Evolutionary conservation across 768 basidiomycete genomes (phyloP).

Genomic region (Lactarius sp.): DNA sequence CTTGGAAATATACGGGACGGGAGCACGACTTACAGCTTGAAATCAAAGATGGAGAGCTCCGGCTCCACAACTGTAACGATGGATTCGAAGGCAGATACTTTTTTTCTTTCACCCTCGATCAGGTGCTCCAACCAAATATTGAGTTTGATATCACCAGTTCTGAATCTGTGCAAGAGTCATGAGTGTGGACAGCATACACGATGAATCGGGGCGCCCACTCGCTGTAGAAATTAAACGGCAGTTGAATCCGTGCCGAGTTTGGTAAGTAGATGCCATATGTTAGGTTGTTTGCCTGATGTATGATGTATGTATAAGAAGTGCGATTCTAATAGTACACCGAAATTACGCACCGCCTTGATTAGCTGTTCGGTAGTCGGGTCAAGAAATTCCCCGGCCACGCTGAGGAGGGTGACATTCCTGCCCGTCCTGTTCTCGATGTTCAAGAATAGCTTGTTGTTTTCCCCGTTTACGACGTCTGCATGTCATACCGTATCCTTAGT

Average conservation of each 20-base stretch:
- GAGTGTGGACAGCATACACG: conserved; percentile 3
- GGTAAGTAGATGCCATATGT: conserved; percentile 50
- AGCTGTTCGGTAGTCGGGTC: conserved; percentile 57
- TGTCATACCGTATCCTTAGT: background rate
- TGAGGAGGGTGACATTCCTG: conserved; percentile 62
- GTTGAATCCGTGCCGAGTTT: conserved; percentile 51
- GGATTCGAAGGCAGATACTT: conserved; percentile 67
- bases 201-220: conserved; percentile 51
- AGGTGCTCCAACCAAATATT: conserved; percentile 73
- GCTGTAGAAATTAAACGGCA: conserved; percentile 75
- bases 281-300: conserved; percentile 50
- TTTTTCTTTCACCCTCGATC: conserved; percentile 51
- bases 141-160: conserved; percentile 42
- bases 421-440: conserved; percentile 72
- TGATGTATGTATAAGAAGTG: conserved; percentile 29
- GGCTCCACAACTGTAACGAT: conserved; percentile 79
- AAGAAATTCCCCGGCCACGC: conserved; percentile 62
- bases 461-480: conserved; percentile 80
- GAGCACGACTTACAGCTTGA: conserved; percentile 60
- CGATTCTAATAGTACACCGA: background rate
- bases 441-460: conserved; percentile 63
- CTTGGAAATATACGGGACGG: conserved; percentile 8
- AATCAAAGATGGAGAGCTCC: conserved; percentile 68
- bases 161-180: conserved; percentile 1
- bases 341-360: conserved; percentile 63